Evolutionary conservation across 1,284 basidiomycete genomes (phyloP), one percentile per base, ranked within the genome.

Genomic region (Malassezia sympodialis): DNA sequence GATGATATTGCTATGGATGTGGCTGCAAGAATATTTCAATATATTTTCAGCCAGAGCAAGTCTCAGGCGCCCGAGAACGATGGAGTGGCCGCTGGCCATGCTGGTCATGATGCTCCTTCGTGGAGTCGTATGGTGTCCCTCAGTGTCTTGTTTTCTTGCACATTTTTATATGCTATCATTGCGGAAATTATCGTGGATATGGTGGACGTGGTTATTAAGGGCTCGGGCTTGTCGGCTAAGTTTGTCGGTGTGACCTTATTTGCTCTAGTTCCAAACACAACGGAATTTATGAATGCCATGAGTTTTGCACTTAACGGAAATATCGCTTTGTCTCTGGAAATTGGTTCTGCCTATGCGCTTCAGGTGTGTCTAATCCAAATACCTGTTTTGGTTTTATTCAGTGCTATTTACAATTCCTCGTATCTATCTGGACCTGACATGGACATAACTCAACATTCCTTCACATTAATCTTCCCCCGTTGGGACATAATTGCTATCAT

Each of bases 231-330:
- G 34, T 88, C 94, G 60, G 93, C 98, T 74, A 99, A 99, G 75
- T 93, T 98, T 79, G 80, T 99, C 28, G 94, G 94, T 42, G 81
- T 98, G 54, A 96, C 91, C 0, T 80, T 99, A 8, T 98, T 99
- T 69, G 93, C 94, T 2, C 81, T 99, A 30, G 91, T 98, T 0
- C 94, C 94, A 10, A 98, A 98, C 76, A 96, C 91, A 15, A 98
- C 94, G 19, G 94, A 99, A 77, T 98, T 99, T 75, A 96, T 98
- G 93, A 98, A 98, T 74, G 94, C 94, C 52, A 94, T 98, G 70
- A 93, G 90, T n/a, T 99, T 99, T 71, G 93, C 94, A 15, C 78
- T 99, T 66, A 88, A 94, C 69, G 93, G 88, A 14, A 98, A 98
- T 75, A 98, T 99, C 63, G 90, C 94, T 1, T 78, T 99, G 3